Evolutionary conservation across 306 rosid species (phyloP).

Genomic region (Citrullus colocynthis): DNA sequence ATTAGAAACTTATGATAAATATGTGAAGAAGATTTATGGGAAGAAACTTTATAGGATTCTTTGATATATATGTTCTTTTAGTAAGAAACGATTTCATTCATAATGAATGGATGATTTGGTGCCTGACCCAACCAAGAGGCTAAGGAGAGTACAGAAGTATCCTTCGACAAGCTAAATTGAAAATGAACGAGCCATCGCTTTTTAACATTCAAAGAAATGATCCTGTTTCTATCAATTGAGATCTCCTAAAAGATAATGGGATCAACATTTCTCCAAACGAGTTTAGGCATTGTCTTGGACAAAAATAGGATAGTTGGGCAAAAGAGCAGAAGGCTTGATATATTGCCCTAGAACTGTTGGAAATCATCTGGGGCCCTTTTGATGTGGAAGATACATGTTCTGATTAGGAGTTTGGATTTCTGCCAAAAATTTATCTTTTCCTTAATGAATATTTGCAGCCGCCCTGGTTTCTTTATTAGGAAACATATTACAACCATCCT

Average conservation of each 20-base stretch:
- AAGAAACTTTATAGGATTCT: not conserved
- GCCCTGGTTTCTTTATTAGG: not conserved
- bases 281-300: not conserved
- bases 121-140: not conserved
- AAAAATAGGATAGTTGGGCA: not conserved
- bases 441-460: not conserved
- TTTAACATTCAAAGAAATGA: not conserved
- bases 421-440: not conserved
- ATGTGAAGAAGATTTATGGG: not conserved
- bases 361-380: not conserved
- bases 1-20: not conserved
- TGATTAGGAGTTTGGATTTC: not conserved
- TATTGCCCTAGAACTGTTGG: not conserved
- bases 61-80: not conserved
- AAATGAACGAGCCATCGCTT: not conserved
- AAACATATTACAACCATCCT: not conserved
- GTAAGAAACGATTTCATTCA: not conserved
- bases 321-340: not conserved
- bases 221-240: not conserved
- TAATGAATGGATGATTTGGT: not conserved
- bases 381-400: not conserved
- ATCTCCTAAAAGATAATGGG: not conserved
- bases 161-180: not conserved
- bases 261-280: not conserved
- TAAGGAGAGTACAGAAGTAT: not conserved